Base-by-base conservation (phyloP, 805 yeast species). In the Zygoascus ofunaensis region DNA sequence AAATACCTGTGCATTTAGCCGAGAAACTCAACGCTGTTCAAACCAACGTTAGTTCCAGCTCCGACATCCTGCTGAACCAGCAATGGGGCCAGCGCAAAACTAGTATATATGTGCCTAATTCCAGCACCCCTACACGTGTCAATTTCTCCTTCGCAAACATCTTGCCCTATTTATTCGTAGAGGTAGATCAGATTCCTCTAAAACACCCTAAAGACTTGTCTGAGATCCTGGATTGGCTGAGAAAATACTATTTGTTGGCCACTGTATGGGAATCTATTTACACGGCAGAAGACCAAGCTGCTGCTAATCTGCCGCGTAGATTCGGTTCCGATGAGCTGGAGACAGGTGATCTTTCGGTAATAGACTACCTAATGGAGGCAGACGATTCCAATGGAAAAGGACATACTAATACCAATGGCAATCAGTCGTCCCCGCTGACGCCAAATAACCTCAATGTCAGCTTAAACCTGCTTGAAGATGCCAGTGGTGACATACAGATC, bases 1-100 rank as follows among this genome's bases (percentile, higher is more conserved):
- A 48, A 3, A 35, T 62, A 12, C 53, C 60, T 32, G 45, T 38
- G 2, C 35, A 39, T 3, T n/a, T 46, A 23, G 57, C 57, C 4
- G 34, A 21, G 4, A 30, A 38, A 30, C 22, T 51, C 4, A 43
- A 43, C 14, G 55, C 54, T 3, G 32, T 32, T 4, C 30, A 26
- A 26, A 7, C 7, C 7, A 26, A 26, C 12, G 32, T 32, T 4
- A 3, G 26, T 3, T 12, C 8, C 15, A 17, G 14, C 4, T 5
- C 32, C 5, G 41, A 37, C 4, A 37, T 17, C 17, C 20, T 15
- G 3, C 19, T 37, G 8, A 37, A 37, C 21, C 7, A 23, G 15
- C 41, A 37, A 26, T 37, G 32, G 41, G 32, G 23, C 23, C 32
- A 26, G 21, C 12, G 3, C 20, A 23, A 24, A 17, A 37, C 41